A percentile compares a stretch with the other conserved stretches of the same genome.
These are phyloP conservation scores for Serendipita vermifera DNA, from an alignment of 768 basidiomycete species.

Conservation along the genomic window DNA sequence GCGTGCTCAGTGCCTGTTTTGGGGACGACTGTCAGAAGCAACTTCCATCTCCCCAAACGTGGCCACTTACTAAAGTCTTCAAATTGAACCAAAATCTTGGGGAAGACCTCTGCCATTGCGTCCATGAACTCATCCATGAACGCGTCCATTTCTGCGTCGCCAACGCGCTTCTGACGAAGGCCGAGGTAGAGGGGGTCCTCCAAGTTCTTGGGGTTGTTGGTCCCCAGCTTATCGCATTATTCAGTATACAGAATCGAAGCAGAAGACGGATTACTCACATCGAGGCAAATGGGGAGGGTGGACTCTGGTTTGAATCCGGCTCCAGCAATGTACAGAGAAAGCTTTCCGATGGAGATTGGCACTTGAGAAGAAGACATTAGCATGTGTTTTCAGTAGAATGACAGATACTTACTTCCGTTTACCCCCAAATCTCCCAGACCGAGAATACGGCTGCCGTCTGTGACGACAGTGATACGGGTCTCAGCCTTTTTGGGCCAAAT, in stretches of 20 bases:
- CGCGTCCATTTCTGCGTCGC: conserved; percentile 50
- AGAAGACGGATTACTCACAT: conserved; percentile 22
- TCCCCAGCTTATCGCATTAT: conserved; percentile 43
- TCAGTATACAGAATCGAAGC: not conserved
- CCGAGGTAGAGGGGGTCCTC: conserved; percentile 88
- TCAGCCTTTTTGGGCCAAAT: conserved; percentile 63
- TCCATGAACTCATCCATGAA: conserved; percentile 93
- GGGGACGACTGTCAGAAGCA: no score
- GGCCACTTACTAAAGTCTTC: conserved; percentile 33
- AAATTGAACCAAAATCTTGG: conserved; percentile 75
- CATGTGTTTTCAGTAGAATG: not conserved
- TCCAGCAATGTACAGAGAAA: conserved; percentile 79
- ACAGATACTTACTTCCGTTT: conserved; percentile 38
- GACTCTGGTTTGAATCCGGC: conserved; percentile 65
- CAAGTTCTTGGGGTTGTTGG: conserved; percentile 66
- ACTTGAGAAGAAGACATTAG: conserved; percentile 19
- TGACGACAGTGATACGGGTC: conserved; percentile 84
- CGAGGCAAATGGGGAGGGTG: conserved; percentile 71
- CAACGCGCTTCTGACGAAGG: conserved; percentile 53
- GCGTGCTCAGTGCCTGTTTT: conserved; percentile 77
- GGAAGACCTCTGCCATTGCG: conserved; percentile 62
- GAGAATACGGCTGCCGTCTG: conserved; percentile 84
- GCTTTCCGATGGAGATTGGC: conserved; percentile 86
- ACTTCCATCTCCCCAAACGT: not conserved
- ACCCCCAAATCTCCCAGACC: conserved; percentile 56